These are phyloP conservation scores for Begonia fuchsioides DNA, from an alignment of 306 rosid genomes.

Conservation along the genomic window DNA sequence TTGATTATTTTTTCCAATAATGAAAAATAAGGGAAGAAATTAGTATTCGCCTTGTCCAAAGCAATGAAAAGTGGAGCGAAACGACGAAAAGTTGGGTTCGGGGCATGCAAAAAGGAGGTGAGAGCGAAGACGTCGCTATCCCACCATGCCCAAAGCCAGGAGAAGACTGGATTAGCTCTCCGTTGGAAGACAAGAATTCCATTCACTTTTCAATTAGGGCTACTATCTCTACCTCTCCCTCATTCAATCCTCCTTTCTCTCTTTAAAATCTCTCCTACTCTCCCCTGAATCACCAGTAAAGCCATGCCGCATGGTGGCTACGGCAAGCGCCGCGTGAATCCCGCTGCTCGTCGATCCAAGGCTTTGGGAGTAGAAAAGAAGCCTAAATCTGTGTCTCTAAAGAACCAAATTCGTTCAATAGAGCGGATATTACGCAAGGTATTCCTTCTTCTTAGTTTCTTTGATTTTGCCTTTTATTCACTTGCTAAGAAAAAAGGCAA, in stretches of 20 bases:
- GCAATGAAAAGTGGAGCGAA: too few species aligned
- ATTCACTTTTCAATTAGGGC: too few species aligned
- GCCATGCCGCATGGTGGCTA: too few species aligned
- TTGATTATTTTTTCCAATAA: too few species aligned
- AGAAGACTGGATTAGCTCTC: neutral
- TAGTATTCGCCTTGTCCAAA: too few species aligned
- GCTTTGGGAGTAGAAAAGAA: conserved; percentile 45
- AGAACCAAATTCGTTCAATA: too few species aligned
- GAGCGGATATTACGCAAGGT: too few species aligned
- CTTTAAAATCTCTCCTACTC: neutral
- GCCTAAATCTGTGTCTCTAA: conserved; percentile 72
- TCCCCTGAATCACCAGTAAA: neutral
- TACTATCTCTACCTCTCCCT: too few species aligned
- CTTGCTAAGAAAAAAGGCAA: too few species aligned
- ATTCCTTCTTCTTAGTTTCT: conserved; percentile 18
- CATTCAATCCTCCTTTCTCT: neutral
- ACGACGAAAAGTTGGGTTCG: too few species aligned
- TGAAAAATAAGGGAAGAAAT: too few species aligned
- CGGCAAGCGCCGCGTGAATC: conserved; percentile 75
- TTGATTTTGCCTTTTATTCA: neutral
- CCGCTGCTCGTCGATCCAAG: conserved; percentile 64
- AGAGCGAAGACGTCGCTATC: neutral
- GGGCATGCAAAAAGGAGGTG: neutral
- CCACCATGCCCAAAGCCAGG: conserved; percentile 1
- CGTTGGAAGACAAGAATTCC: neutral